Percentiles rank a stretch among this genome's conserved stretches.
Conservation (phyloP, 371 early-diverging fungal species). For the Basidiobolus meristosporus region DNA sequence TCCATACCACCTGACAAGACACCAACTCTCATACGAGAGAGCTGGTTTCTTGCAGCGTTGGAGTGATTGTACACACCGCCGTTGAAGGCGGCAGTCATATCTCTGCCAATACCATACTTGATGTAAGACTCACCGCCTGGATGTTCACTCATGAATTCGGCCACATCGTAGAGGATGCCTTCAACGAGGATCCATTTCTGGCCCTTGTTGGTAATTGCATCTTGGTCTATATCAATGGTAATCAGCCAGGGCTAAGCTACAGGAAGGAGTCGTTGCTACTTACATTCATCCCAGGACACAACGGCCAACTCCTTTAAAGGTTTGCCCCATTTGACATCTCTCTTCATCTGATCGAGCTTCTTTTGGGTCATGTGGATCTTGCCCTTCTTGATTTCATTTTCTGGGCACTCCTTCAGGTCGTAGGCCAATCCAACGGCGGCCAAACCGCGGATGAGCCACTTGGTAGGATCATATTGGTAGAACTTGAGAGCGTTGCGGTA, state of each 20-base stretch:
- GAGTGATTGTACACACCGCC: slow-evolving; percentile 76
- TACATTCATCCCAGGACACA: slow-evolving; percentile 55
- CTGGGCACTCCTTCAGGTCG: slow-evolving; percentile 72
- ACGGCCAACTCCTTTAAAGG: slow-evolving; percentile 50
- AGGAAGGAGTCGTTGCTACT: slow-evolving; percentile 6
- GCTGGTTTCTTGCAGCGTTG: slow-evolving; percentile 61
- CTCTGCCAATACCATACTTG: slow-evolving; percentile 54
- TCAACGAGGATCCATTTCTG: slow-evolving; percentile 74
- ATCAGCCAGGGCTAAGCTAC: background rate
- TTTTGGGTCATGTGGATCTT: slow-evolving; percentile 63
- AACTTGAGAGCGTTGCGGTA: slow-evolving; percentile 83
- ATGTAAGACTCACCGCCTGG: slow-evolving; percentile 77
- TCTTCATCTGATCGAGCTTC: slow-evolving; percentile 36
- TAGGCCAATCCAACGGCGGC: slow-evolving; percentile 62
- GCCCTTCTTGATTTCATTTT: slow-evolving; percentile 80
- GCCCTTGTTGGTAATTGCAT: slow-evolving; percentile 5
- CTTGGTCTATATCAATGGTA: background rate
- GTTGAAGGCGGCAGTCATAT: slow-evolving; percentile 69
- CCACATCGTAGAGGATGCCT: slow-evolving; percentile 76
- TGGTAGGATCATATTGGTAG: slow-evolving; percentile 90
- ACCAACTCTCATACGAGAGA: slow-evolving; percentile 50
- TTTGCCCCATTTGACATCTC: slow-evolving; percentile 49
- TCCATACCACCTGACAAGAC: no score
- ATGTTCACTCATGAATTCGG: slow-evolving; percentile 70
- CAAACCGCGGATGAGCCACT: slow-evolving; percentile 63